phyloP scores from a whole-genome alignment of 139 green algal genomes.

The Dunaliella sp. region DNA sequence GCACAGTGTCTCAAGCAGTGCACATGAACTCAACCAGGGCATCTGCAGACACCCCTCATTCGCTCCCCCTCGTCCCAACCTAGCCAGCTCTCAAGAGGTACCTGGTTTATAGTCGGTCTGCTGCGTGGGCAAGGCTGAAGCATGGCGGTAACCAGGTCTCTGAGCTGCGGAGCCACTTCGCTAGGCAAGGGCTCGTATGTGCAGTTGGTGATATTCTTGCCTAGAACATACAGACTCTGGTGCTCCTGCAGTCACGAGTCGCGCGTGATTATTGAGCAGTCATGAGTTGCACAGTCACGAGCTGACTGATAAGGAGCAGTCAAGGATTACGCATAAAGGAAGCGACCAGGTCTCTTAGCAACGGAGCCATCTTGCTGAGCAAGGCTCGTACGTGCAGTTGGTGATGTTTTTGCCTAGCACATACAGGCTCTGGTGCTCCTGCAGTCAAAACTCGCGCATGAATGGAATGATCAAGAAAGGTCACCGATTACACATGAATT shows the following conservation, averaged over 20 bases:
- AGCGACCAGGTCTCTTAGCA: too few species aligned
- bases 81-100: not conserved
- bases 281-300: too few species aligned
- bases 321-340: too few species aligned
- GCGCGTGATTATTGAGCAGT: too few species aligned
- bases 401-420: not conserved
- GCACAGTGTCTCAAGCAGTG: not conserved
- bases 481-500: too few species aligned
- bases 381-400: not conserved
- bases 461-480: too few species aligned
- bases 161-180: conserved; percentile 13
- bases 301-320: too few species aligned
- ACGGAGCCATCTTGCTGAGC: not conserved
- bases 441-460: too few species aligned
- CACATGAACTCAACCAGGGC: not conserved
- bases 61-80: not conserved
- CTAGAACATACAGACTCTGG: conserved; percentile 51
- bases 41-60: not conserved
- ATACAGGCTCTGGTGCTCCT: not conserved
- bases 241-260: conserved; percentile 29
- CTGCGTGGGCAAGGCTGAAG: conserved; percentile 24
- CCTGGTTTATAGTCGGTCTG: conserved; percentile 26
- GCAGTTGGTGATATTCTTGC: conserved; percentile 52
- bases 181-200: conserved; percentile 44
- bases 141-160: conserved; percentile 29